Percentiles rank a stretch among this genome's conserved stretches.
phyloP scores from a whole-genome alignment of 2,329 filamentous ascomycete genomes.

The Penicillium sp. region DNA sequence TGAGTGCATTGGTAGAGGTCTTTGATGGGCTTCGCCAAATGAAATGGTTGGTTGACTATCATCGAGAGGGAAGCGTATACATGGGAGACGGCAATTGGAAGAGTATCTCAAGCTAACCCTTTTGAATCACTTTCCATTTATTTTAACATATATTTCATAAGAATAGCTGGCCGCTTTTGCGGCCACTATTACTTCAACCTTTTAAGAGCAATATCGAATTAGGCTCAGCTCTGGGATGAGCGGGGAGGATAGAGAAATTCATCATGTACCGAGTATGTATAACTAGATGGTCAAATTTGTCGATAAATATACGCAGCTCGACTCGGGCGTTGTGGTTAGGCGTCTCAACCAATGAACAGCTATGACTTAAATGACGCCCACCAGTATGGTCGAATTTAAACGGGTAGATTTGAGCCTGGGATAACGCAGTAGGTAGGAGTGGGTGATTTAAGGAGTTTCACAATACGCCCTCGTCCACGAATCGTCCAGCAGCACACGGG shows the following conservation, averaged over 20 bases:
- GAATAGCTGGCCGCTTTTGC: too few species aligned
- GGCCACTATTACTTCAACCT: too few species aligned
- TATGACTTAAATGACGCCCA: not conserved
- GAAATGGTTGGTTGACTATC: conserved; percentile 24
- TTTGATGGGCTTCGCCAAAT: conserved; percentile 26
- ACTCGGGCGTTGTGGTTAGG: not conserved
- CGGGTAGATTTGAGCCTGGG: not conserved
- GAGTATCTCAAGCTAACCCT: not conserved
- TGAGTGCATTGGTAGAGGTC: conserved; percentile 28
- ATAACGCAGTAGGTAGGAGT: not conserved
- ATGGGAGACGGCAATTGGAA: conserved; percentile 26
- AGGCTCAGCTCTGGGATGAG: too few species aligned
- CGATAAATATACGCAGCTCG: not conserved
- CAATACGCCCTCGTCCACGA: conserved; percentile 6
- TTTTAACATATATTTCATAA: too few species aligned
- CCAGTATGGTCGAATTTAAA: not conserved
- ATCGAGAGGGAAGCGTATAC: conserved; percentile 24
- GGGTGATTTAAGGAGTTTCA: conserved; percentile 6
- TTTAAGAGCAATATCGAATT: too few species aligned
- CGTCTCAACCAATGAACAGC: not conserved
- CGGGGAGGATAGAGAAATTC: not conserved
- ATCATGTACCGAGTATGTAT: not conserved
- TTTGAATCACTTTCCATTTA: not conserved
- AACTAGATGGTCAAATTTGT: not conserved
- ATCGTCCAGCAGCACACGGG: conserved; percentile 12